Base-by-base conservation (phyloP, 257 asterid species). In the Plectranthus barbatus region DNA sequence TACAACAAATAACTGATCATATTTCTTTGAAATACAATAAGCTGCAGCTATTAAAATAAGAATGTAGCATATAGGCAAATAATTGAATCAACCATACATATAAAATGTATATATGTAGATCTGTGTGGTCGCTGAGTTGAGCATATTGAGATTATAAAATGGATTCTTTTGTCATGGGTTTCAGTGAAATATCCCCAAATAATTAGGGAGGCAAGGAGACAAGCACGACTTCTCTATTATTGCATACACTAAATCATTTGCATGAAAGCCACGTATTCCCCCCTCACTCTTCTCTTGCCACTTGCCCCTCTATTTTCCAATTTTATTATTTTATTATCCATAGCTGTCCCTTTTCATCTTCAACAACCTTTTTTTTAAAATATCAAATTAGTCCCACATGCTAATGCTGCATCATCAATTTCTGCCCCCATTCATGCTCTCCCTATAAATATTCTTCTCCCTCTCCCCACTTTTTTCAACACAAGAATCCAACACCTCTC, bases 181-280 rank as follows among this genome's bases (percentile, higher is more conserved):
- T 70, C 48, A 20, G 61, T 13, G 52, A 64, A 9, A 42, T 1
- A 36, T 44, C 37, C 7, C 13, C 9, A 23, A 70, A 70, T 66
- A 71, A 75, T 71, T 75, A 54, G 50, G 54, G 55, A 54, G 70
- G 56, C 66, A 75, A 8, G 21, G 61, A 17, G 66, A 72, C 68
- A 76, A 61, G 36, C 12, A 20, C 52, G 48, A 14, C 6, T 8
- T 29, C 34, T 59, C 44, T 55, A 66, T 53, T 46, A 33, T 52
- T 20, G 15, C 13, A 9, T 29, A 26, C 24, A n/a, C n/a, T n/a
- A n/a, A n/a, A n/a, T 2, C 17, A 42, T 56, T 11, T 68, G 72
- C 72, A 68, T 68, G 72, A 7, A 37, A 2, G 72, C 66, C 72
- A 68, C 72, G 72, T 57, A 67, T 10, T 37, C 19, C 9, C 9